phyloP scores from a whole-genome alignment of 177 flowering plant genomes.

The Tripterygium wilfordii region DNA sequence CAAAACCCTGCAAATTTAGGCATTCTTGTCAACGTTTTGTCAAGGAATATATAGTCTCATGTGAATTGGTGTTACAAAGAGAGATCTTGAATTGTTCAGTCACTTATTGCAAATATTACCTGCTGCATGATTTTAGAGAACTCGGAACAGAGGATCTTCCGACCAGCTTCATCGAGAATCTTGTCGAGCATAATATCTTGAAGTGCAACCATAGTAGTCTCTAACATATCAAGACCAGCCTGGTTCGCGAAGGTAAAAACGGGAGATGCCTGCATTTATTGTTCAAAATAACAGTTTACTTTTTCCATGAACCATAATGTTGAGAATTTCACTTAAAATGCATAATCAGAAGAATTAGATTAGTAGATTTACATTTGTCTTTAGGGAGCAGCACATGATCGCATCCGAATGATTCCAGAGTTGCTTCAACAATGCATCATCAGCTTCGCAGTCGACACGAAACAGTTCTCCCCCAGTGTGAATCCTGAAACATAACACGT shows the following conservation, averaged over 20 bases:
- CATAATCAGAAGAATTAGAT: too few species aligned
- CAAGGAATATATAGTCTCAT: too few species aligned
- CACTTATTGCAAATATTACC: constrained; percentile 23
- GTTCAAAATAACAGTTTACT: background rate
- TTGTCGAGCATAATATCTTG: constrained; percentile 76
- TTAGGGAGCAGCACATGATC: constrained; percentile 78
- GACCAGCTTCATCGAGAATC: constrained; percentile 56
- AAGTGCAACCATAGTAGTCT: constrained; percentile 59
- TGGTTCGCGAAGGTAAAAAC: constrained; percentile 59
- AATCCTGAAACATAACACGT: constrained; percentile 31
- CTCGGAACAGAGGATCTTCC: constrained; percentile 50
- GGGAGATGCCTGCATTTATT: constrained; percentile 53
- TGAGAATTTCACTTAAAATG: too few species aligned
- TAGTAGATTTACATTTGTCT: constrained; percentile 59
- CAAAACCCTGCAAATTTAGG: constrained; percentile 74
- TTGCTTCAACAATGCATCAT: constrained; percentile 57
- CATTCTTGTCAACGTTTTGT: too few species aligned
- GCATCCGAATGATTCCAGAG: constrained; percentile 80
- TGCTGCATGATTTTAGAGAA: constrained; percentile 72
- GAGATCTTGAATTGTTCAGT: too few species aligned
- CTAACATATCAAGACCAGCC: constrained; percentile 67
- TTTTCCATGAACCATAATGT: too few species aligned
- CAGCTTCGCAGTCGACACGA: constrained; percentile 29
- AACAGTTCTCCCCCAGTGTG: constrained; percentile 69
- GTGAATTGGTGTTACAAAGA: too few species aligned